A percentile compares a stretch with the other conserved stretches of the same genome.
Evolutionary conservation across 2,329 filamentous ascomycete genomes (phyloP).

Genomic region (Thelonectria olida): DNA sequence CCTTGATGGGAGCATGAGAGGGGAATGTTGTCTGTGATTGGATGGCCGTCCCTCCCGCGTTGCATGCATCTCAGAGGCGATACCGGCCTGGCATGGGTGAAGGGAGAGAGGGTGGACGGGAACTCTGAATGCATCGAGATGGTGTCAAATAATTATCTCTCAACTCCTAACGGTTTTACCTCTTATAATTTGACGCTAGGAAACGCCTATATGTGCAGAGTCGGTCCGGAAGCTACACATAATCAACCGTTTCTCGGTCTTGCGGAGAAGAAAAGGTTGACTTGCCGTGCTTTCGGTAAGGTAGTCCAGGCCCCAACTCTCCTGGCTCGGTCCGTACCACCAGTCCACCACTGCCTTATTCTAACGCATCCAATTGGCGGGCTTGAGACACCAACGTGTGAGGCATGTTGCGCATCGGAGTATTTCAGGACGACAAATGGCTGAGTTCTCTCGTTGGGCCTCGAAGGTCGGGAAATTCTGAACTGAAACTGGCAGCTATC

Average conservation of each 20-base stretch:
- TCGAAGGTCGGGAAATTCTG: too few species aligned
- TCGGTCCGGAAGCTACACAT: background rate
- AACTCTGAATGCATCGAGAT: background rate
- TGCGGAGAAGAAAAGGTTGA: conserved; percentile 1
- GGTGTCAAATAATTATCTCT: background rate
- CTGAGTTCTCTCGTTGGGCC: too few species aligned
- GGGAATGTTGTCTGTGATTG: conserved; percentile 13
- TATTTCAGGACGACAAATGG: too few species aligned
- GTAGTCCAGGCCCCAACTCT: background rate
- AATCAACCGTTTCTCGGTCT: background rate
- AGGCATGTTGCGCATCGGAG: background rate
- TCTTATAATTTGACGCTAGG: background rate
- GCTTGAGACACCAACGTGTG: conserved; percentile 15
- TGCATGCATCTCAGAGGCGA: conserved; percentile 15
- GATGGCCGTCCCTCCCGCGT: conserved; percentile 7
- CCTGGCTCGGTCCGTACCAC: background rate
- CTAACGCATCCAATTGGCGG: conserved; percentile 14
- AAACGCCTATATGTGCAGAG: background rate
- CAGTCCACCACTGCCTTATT: background rate
- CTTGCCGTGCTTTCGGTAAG: background rate
- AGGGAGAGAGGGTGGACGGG: conserved; percentile 1
- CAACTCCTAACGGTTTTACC: background rate
- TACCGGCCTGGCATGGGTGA: conserved; percentile 18
- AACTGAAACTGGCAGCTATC: background rate
- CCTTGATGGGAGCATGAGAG: background rate